Evolutionary conservation across 176 grass and related monocot genomes (phyloP).

Genomic region (Eragrostis nindensis): DNA sequence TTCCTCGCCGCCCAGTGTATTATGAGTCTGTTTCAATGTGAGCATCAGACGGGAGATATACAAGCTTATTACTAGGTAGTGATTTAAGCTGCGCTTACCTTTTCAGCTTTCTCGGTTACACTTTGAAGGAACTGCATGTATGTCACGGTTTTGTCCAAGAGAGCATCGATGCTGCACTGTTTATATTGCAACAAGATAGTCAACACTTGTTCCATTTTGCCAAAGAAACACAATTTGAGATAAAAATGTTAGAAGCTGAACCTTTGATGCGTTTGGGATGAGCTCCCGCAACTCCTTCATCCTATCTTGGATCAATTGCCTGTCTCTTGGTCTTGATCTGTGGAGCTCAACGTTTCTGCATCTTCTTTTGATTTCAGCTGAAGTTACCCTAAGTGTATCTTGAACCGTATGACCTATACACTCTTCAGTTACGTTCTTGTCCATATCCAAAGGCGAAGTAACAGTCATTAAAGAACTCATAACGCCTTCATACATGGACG

Average conservation of each 20-base stretch:
- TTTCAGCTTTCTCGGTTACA: constrained; percentile 67
- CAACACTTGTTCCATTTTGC: neutral
- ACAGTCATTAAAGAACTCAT: constrained; percentile 27
- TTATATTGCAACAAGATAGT: constrained; percentile 42
- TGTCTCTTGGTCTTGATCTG: constrained; percentile 74
- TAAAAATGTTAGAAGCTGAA: constrained; percentile 40
- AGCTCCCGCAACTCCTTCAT: constrained; percentile 75
- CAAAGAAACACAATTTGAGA: constrained; percentile 21
- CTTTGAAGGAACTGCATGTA: constrained; percentile 74
- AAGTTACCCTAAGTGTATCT: constrained; percentile 33
- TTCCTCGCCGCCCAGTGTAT: constrained; percentile 11
- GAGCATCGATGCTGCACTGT: constrained; percentile 86
- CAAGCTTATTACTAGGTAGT: too few species aligned
- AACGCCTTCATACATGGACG: constrained; percentile 39
- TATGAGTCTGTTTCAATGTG: constrained; percentile 29
- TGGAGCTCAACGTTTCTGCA: constrained; percentile 42
- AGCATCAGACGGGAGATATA: too few species aligned
- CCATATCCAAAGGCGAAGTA: constrained; percentile 17
- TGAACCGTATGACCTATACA: constrained; percentile 15
- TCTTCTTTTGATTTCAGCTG: constrained; percentile 46
- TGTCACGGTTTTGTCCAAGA: constrained; percentile 67
- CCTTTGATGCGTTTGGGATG: constrained; percentile 74
- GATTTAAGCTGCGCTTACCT: too few species aligned
- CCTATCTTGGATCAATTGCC: constrained; percentile 81
- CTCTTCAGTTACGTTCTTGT: constrained; percentile 40